Base-by-base conservation (phyloP, 2,329 filamentous ascomycete genomes). In the Aspergillus fumigatiaffinis region DNA sequence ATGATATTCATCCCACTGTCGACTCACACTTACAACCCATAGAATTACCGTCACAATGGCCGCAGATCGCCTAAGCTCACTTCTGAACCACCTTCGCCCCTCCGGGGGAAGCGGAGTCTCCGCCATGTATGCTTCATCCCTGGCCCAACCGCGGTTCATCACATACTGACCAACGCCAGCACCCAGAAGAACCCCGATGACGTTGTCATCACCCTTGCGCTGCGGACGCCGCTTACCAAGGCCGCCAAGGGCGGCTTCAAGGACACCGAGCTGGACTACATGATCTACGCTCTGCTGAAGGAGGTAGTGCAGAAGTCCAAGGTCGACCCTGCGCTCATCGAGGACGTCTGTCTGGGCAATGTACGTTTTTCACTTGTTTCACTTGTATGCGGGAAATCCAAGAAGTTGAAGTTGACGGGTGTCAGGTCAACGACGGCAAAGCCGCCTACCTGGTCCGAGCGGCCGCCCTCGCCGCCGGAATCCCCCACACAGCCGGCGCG, bases 121-220 rank as follows among this genome's bases (percentile, higher is more conserved):
- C 66, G 80, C 86, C 61, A 90, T 97, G 92, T 96, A 84, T 81
- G 88, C 71, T 55, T 17, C 50, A 35, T 14, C 32, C 32, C 47
- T n/a, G 51, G 21, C 32, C 25, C 9, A 21, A 48, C 21, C 10
- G n/a, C 25, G 46, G 7, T n/a, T 38, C 17, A 14, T 23, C 21
- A 21, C 9, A 54, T 42, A 51, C 61, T 67, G 53, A 69, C 51
- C n/a, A 53, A 20, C 32, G 48, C 3, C 42, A 96, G 92, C 71
- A 92, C 90, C 57, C 87, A 90, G 67, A 92, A 97, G 82, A 95
- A 96, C 76, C 86, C 92, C 66, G 93, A 97, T 74, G 94, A 99
- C 80, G 84, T 99, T 54, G 94, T 99, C 73, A 96, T 97, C 71
- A 99, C 94, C 7, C 85, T 95, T 57, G 93, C 93, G 28, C 81